Base-by-base conservation (phyloP, 176 grass and related monocot species). In the Cenchrus purpureus region DNA sequence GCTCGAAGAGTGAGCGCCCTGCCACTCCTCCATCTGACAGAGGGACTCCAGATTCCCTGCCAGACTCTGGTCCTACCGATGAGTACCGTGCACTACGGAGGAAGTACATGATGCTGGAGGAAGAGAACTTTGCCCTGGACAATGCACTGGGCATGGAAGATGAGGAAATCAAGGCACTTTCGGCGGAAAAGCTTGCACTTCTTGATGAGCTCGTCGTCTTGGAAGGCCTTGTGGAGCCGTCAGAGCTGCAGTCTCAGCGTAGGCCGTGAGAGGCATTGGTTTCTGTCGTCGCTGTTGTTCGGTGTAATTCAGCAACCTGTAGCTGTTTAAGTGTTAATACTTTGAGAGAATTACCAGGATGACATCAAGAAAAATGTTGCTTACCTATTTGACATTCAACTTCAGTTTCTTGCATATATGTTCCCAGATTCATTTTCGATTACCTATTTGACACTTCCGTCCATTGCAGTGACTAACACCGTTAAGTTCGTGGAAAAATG, bases 171-270 rank as follows among this genome's bases (percentile, higher is more conserved):
- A 86, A 74, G 19, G 79, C 79, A 68, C 80, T 99, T 4, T 88
- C 92, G 65, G 86, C 89, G 49, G 86, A 96, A 56, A 99, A 99
- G 70, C 59, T 50, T 60, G 91, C 88, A 10, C 80, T 99, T 70
- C 82, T 96, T 89, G 97, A 96, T 91, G 84, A 99, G 80, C 97
- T 99, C 79, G 93, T 99, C 79, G 91, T 99, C 54, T 84, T 99
- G 81, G 93, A 99, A 90, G 97, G 97, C 57, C 90, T 99, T 74
- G 77, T 99, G 2, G 82, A 93, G 34, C 90, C 93, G 11, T 78
- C 70, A 1, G 70, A 84, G 45, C 45, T 88, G 34, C 86, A 78
- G 13, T 51, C 32, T 3, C 76, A 46, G 8, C 62, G 56, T 75
- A 84, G 83, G 78, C 71, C n/a, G 42, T 85, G 77, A 86, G 77